A percentile compares a stretch with the other conserved stretches of the same genome.
phyloP scores from a whole-genome alignment of 2,329 filamentous ascomycete species.

The Tolypocladium inflatum region DNA sequence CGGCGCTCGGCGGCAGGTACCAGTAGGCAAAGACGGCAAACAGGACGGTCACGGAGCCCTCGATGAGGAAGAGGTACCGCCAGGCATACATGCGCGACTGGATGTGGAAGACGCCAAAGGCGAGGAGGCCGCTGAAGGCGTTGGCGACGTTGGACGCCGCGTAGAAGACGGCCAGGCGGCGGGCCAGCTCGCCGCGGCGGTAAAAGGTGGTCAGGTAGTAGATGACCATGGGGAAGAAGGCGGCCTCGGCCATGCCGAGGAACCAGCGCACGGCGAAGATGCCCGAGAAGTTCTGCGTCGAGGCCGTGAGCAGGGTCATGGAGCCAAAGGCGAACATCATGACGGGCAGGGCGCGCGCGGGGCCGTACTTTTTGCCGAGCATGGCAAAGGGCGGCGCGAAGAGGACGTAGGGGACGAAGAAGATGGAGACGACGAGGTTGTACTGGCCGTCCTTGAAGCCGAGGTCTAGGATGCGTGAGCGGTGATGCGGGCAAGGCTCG shows the following conservation, averaged over 20 bases:
- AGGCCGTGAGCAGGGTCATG: conserved; percentile 51
- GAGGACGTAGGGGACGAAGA: conserved; percentile 68
- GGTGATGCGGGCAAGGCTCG: too few relatives aligned
- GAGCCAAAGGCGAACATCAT: conserved; percentile 66
- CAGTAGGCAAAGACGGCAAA: conserved; percentile 57
- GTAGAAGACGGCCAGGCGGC: conserved; percentile 57
- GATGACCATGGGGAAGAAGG: conserved; percentile 44
- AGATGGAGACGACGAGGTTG: conserved; percentile 62
- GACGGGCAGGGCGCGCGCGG: conserved; percentile 54
- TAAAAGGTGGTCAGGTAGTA: conserved; percentile 46
- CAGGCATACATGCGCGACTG: conserved; percentile 28
- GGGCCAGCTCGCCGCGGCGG: conserved; percentile 33
- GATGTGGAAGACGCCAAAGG: conserved; percentile 41
- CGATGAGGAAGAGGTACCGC: conserved; percentile 46
- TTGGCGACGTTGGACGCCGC: conserved; percentile 66
- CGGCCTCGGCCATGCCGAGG: conserved; percentile 45
- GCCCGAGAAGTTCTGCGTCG: conserved; percentile 37
- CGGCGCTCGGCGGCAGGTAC: conserved; percentile 57
- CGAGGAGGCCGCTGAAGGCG: conserved; percentile 37
- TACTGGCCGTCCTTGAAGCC: conserved; percentile 54
- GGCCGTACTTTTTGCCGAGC: conserved; percentile 61
- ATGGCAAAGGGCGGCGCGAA: conserved; percentile 52
- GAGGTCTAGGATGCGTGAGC: conserved; percentile 18
- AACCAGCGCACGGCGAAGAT: conserved; percentile 40
- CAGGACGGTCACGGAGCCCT: conserved; percentile 46